A percentile compares a stretch with the other conserved stretches of the same genome.
phyloP scores from a whole-genome alignment of 805 yeast genomes.

The Barnettozyma siamensis region DNA sequence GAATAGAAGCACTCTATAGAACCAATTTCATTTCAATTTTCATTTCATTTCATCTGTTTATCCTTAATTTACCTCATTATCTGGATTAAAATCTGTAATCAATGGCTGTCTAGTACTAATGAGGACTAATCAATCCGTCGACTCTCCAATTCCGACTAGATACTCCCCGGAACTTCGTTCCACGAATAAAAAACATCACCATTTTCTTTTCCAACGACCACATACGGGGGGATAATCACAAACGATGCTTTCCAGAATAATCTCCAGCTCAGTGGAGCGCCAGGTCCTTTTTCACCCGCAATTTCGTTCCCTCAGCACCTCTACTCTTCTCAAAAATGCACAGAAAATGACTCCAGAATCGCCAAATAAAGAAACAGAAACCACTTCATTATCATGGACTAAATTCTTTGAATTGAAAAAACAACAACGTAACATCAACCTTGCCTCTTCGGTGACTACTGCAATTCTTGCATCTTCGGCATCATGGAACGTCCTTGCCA shows the following conservation, averaged over 20 bases:
- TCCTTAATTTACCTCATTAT: background rate
- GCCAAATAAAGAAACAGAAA: background rate
- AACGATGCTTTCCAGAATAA: slow-evolving; percentile 9
- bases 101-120: too few species aligned
- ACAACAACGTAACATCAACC: slow-evolving; percentile 65
- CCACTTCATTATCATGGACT: slow-evolving; percentile 55
- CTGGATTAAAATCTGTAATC: too few species aligned
- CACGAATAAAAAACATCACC: background rate
- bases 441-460: slow-evolving; percentile 61
- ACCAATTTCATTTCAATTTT: background rate
- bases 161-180: background rate
- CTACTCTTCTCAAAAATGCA: background rate
- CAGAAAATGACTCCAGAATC: background rate
- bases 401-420: slow-evolving; percentile 74
- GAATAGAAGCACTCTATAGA: background rate
- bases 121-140: too few species aligned
- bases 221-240: too few species aligned
- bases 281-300: slow-evolving; percentile 1
- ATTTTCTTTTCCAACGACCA: too few species aligned
- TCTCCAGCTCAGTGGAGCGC: slow-evolving; percentile 6
- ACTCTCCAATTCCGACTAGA: background rate
- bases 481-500: slow-evolving; percentile 74
- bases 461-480: slow-evolving; percentile 58
- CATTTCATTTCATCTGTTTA: background rate
- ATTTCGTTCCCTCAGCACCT: background rate